Conservation (phyloP, 805 yeast species). For the Groenewaldozyma salmanticensis region DNA sequence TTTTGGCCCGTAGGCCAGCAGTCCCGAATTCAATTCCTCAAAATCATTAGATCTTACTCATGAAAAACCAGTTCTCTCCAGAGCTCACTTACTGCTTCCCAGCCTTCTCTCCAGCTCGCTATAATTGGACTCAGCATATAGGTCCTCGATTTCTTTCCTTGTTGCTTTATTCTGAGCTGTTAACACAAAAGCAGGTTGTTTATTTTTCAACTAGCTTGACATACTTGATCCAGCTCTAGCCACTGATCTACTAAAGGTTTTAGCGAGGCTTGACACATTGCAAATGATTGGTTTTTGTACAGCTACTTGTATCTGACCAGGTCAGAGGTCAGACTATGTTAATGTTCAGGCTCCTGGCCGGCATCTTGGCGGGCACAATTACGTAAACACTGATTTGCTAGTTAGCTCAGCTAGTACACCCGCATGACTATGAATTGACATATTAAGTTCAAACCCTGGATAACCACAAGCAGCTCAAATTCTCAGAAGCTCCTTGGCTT, state of each 20-base stretch:
- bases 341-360: too few species aligned
- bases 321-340: too few species aligned
- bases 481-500: too few species aligned
- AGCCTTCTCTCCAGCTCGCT: constrained; percentile 44
- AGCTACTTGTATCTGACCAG: too few species aligned
- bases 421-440: too few species aligned
- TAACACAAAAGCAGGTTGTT: not conserved
- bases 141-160: constrained; percentile 41
- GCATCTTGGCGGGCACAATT: too few species aligned
- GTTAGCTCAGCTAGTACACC: too few species aligned
- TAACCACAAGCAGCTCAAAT: too few species aligned
- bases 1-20: constrained; percentile 78
- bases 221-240: constrained; percentile 15
- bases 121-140: constrained; percentile 32
- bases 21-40: constrained; percentile 75
- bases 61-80: not conserved
- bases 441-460: too few species aligned
- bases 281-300: too few species aligned
- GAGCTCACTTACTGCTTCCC: constrained; percentile 22
- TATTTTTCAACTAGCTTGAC: not conserved
- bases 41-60: not conserved
- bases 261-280: constrained; percentile 1
- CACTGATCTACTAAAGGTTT: constrained; percentile 13
- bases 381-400: too few species aligned
- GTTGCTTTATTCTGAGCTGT: constrained; percentile 28